Base-by-base conservation (phyloP, 371 early-diverging fungal genomes). In the Mucor piriformis region DNA sequence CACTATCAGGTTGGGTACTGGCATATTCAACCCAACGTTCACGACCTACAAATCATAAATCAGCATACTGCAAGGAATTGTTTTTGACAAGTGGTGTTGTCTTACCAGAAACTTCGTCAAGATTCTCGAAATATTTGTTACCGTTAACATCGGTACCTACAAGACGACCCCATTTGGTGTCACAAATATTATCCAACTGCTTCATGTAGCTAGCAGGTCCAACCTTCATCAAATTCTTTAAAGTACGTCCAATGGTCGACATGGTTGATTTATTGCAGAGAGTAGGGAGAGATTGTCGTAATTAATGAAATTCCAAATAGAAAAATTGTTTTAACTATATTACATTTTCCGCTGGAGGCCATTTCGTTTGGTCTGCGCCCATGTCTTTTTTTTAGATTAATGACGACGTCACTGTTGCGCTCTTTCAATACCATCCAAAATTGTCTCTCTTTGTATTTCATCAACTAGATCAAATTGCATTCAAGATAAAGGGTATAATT, bases 11-110 rank as follows among this genome's bases (percentile, higher is more conserved):
- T 61, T 88, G 75, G 61, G 83, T 77, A 74, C 88, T 89, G 52
- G 84, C 88, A 62, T 88, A 94, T 53, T 93, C 74, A 53, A 94
- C 91, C 97, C 97, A 97, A 60, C 97, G 90, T 72, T 90, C 93
- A 76, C 97, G 94, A 57, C 83, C 86, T 88, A 65, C 7, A 37
- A 38, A 38, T 38, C 13, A 42, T 12, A 15, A 24, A 2, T 33
- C 2, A 25, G n/a, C n/a, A n/a, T n/a, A n/a, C n/a, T n/a, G n/a
- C n/a, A n/a, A n/a, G n/a, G n/a, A n/a, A n/a, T n/a, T n/a, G n/a
- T n/a, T n/a, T n/a, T n/a, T n/a, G n/a, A n/a, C n/a, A n/a, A n/a
- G n/a, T n/a, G n/a, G n/a, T 29, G 13, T 24, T 5, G 10, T 35
- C 13, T 44, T 59, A 88, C 90, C 86, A 34, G 83, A 91, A 67